Percentiles rank a stretch among this genome's conserved stretches.
Evolutionary conservation across 257 asterid genomes (phyloP).

Genomic region (Thymus mandschuricus): DNA sequence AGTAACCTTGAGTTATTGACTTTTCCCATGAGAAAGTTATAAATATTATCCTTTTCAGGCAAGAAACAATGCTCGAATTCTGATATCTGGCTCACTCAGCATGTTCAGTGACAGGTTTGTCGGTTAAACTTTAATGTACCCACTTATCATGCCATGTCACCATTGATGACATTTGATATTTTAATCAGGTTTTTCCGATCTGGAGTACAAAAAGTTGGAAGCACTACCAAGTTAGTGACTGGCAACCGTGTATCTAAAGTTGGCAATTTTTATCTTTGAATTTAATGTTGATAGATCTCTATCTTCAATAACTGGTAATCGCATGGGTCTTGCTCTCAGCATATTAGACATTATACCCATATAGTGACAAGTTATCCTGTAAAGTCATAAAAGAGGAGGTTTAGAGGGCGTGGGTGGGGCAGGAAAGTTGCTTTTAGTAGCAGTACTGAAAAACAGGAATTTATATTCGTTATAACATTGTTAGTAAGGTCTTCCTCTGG

Average conservation of each 20-base stretch:
- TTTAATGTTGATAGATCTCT: background rate
- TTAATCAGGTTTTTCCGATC: constrained; percentile 50
- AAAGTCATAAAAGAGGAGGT: background rate
- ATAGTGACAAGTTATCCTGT: constrained; percentile 16
- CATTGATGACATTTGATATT: constrained; percentile 30
- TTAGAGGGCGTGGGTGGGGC: background rate
- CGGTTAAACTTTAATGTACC: background rate
- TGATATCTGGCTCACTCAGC: constrained; percentile 66
- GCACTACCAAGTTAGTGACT: constrained; percentile 50
- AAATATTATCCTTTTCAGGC: constrained; percentile 43
- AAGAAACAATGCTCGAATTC: constrained; percentile 70
- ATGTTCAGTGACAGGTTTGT: constrained; percentile 70
- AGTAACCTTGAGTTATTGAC: background rate
- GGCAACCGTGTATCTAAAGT: constrained; percentile 28
- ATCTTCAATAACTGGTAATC: background rate
- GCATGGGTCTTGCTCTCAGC: constrained; percentile 8
- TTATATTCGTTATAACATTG: background rate
- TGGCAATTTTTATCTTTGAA: constrained; percentile 1
- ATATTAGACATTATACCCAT: constrained; percentile 13
- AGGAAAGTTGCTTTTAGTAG: background rate
- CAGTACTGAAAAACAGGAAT: constrained; percentile 9
- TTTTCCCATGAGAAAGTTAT: constrained; percentile 16
- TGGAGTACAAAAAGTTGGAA: constrained; percentile 67
- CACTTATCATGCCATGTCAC: constrained; percentile 1
- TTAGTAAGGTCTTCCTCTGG: constrained; percentile 7